phyloP scores from a whole-genome alignment of 2,329 filamentous ascomycete species.

The Colletotrichum sp. region DNA sequence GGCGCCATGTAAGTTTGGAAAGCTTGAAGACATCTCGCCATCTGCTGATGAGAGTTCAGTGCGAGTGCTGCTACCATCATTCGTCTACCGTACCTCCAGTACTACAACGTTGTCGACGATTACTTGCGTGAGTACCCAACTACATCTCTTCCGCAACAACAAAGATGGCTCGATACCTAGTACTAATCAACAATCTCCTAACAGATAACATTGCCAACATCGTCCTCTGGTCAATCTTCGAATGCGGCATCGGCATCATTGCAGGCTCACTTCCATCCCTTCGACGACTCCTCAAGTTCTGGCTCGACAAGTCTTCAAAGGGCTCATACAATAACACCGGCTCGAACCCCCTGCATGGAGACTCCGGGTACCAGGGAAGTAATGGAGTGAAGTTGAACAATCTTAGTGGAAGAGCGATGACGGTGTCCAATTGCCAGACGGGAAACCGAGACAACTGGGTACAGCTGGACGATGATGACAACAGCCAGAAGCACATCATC shows the following conservation, averaged over 20 bases:
- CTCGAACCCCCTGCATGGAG: accelerated
- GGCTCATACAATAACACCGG: background rate
- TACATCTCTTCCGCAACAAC: too few species aligned
- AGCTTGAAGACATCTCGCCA: too few species aligned
- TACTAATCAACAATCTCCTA: too few species aligned
- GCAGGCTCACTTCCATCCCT: background rate
- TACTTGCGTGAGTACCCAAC: background rate
- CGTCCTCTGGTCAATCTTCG: background rate
- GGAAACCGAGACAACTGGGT: background rate
- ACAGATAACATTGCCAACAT: background rate
- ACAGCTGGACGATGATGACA: background rate
- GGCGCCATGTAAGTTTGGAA: background rate
- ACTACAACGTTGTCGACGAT: background rate
- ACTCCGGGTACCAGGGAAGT: background rate
- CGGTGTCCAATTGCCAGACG: background rate
- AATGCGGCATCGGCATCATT: background rate
- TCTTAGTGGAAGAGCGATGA: background rate
- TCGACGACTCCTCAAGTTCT: background rate
- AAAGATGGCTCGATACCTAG: too few species aligned
- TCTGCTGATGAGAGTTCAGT: background rate
- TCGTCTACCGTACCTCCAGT: background rate
- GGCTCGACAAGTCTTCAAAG: background rate
- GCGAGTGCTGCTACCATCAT: background rate
- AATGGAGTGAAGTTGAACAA: background rate
- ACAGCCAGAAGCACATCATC: background rate